Base-by-base conservation (phyloP, 208 protist genomes). In the Trypanosoma mega region DNA sequence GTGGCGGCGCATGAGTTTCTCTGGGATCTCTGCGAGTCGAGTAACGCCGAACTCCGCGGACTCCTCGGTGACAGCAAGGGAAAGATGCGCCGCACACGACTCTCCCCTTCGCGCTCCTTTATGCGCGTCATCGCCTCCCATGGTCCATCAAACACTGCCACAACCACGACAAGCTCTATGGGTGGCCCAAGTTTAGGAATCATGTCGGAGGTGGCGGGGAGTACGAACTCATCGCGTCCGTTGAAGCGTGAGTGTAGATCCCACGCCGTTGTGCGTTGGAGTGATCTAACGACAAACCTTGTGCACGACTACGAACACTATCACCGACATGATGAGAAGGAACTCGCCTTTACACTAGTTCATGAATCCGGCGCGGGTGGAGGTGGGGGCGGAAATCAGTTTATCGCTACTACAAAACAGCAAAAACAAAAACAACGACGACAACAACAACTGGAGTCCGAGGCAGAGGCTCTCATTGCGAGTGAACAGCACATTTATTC, bases 251-350 rank as follows among this genome's bases (percentile, higher is more conserved):
- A 21, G 27, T 20, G n/a, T 5, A 24, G 55, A 44, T 47, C 18
- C 14, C 26, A 77, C 18, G 54, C 69, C 44, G 47, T 92, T 6
- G 74, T 93, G 18, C 83, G 83, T 56, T 93, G 87, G 87, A 88
- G 76, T 55, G 87, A 90, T 68, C 57, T 93, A 20, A 81, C 75
- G 31, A 89, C 78, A 66, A 93, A 93, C 68, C 63, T 93, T 63
- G 76, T 93, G 46, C 72, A 80, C 27, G 80, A 77, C 34, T 68
- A 70, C 55, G 64, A 76, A 53, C 57, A 51, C 27, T 57, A 56
- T 51, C 52, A 70, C 34, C 18, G 36, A 11, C 39, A 48, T 46
- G 63, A 53, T 29, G 55, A 70, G 14, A 43, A 63, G 12, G 36
- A 43, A 24, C 23, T 70, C 18, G 48, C 55, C 14, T 70, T 61